Base-by-base conservation (phyloP, 1,139 yeast species). In the Zygotorulaspora mrakii region DNA sequence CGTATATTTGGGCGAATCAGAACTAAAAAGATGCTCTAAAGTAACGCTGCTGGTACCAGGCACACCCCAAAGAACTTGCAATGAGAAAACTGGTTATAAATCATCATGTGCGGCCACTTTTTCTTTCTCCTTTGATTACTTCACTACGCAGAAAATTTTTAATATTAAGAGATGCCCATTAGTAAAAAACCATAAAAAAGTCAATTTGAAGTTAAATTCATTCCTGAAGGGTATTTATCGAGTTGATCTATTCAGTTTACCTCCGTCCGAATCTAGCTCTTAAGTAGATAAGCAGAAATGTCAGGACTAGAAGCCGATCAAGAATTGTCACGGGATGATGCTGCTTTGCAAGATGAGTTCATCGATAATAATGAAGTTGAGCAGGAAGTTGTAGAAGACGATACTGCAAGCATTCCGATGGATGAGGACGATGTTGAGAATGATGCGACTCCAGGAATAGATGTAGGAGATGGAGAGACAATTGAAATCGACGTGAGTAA, bases 401-500 rank as follows among this genome's bases (percentile, higher is more conserved):
- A 68, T 24, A 74, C 66, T 14, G 74, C 57, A 17, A 64, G 56
- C 18, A 69, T 61, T 8, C 27, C 27, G 13, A 7, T 24, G 5
- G 64, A 52, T 27, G 65, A 56, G 10, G 65, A 57, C 20, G 65
- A 57, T 10, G 9, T 3, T 3, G 18, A 12, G 9, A 20, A n/a
- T 10, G 9, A 7, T 3, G 18, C 10, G 9, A 17, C 16, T 10
- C n/a, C n/a, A 24, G 27, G 13, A 6, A 9, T 24, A 7, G 64
- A 53, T 3, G 18, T n/a, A n/a, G 24, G 56, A 3, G 65, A 57
- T 14, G 71, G 63, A 27, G 69, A 68, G 9, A 62, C 62, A 38
- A 55, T 73, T 28, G 85, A 77, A 57, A 68, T 81, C 29, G 96
- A 88, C 58, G 69, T 88, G 77, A 71, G 89, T 35, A 89, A 91